These are phyloP conservation scores for Quercus lobata DNA, from an alignment of 331 rosid species.

Conservation along the genomic window DNA sequence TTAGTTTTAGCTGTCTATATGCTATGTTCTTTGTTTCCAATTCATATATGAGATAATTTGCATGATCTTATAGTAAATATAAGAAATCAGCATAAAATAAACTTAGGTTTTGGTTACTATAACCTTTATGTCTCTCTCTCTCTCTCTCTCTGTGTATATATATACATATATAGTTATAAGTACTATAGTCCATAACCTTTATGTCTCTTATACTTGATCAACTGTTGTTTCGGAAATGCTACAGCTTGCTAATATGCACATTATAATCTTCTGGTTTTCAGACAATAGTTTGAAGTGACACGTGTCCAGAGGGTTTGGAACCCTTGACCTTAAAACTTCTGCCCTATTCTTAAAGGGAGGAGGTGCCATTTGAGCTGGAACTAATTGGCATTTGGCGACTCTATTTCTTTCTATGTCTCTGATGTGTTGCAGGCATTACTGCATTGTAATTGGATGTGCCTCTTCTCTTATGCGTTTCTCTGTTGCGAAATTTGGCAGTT, in stretches of 20 bases:
- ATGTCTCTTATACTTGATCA: background rate
- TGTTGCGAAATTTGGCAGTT: background rate
- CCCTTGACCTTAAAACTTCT: background rate
- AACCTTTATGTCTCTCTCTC: too few relatives aligned
- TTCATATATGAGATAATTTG: background rate
- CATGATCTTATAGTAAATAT: background rate
- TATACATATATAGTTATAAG: background rate
- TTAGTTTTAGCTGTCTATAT: slow-evolving; percentile 13
- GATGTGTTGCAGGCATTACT: background rate
- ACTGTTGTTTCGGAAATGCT: background rate
- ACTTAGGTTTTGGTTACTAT: background rate
- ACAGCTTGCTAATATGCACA: background rate
- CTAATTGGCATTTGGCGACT: background rate
- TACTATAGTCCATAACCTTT: background rate
- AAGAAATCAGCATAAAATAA: background rate
- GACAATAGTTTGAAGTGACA: background rate
- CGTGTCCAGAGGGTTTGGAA: background rate
- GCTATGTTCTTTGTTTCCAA: background rate
- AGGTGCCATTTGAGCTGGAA: background rate
- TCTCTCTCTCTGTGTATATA: background rate
- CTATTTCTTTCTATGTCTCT: background rate
- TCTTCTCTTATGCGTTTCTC: background rate
- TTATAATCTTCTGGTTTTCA: background rate
- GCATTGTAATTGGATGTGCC: background rate
- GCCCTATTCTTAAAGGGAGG: background rate